Base-by-base conservation (phyloP, 495 filamentous ascomycete genomes). In the Cryomyces minteri region DNA sequence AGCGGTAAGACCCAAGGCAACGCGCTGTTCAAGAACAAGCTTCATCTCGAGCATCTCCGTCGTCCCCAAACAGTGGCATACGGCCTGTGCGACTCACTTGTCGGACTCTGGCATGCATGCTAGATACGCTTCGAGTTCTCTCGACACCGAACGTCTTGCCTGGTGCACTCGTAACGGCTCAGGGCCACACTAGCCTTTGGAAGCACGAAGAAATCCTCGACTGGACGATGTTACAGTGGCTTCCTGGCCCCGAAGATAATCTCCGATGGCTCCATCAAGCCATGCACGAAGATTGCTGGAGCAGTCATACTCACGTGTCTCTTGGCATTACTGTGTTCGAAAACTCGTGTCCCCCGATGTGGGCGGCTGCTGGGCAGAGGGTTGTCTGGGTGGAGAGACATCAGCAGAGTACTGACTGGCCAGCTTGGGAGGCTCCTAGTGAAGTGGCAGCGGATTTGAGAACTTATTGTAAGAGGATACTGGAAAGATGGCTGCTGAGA, bases 161-260 rank as follows among this genome's bases (percentile, higher is more conserved):
- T 2, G 18, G 2, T 25, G 18, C 18, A 25, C 18, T 25, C 18
- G 18, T 25, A 25, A 25, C 18, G 18, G 18, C 18, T 25, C 18
- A 25, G 18, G 18, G 18, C 11, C 43, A 39, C 7, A 33, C 34
- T 36, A 54, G 53, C 31, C 48, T 51, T 6, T 64, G 61, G 61
- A 50, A 58, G 31, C 56, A 54, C 4, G 57, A 54, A 0, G 58
- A 60, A 30, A 47, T 62, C 14, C 53, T 64, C 18, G 58, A 56
- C 42, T 64, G 59, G 58, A 61, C 59, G 10, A 64, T 64, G 61
- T 43, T 64, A 44, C 60, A 64, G 40, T 62, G 61, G 61, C 50
- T 64, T 9, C 61, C 61, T 1, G 61, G 59, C 2, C 61, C 58
- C 4, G 61, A 64, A 48, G 58, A 54, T 6, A 51, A 48, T 4